phyloP scores from a whole-genome alignment of 495 filamentous ascomycete genomes.

The Acidomyces sp. region DNA sequence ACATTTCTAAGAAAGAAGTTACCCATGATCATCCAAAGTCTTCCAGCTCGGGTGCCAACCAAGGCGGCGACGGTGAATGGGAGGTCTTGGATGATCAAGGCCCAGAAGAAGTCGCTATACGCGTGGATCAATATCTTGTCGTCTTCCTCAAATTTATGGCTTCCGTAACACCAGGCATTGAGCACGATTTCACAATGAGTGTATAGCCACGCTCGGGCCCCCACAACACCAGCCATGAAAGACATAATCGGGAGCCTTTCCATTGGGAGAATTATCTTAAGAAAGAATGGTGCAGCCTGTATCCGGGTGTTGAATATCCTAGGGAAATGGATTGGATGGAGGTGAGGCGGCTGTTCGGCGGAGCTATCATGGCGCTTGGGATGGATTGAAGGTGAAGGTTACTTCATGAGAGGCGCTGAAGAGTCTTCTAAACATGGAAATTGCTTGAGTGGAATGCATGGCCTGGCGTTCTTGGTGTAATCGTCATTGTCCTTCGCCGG shows the following conservation, averaged over 20 bases:
- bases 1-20: slow-evolving; percentile 31
- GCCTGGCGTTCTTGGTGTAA: too few relatives aligned
- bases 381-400: slow-evolving; percentile 12
- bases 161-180: slow-evolving; percentile 89
- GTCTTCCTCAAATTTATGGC: slow-evolving; percentile 99
- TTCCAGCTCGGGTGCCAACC: slow-evolving; percentile 43
- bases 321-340: slow-evolving; percentile 18
- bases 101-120: slow-evolving; percentile 77
- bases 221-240: neutral
- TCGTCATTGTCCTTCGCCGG: too few relatives aligned
- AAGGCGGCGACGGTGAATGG: slow-evolving; percentile 65
- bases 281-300: slow-evolving; percentile 9
- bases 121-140: slow-evolving; percentile 94
- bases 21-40: slow-evolving; percentile 28
- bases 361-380: slow-evolving; percentile 15
- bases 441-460: too few relatives aligned
- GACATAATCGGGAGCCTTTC: too few relatives aligned
- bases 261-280: slow-evolving; percentile 5
- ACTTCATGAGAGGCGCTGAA: too few relatives aligned
- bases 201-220: slow-evolving; percentile 39
- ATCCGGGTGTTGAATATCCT: slow-evolving; percentile 13
- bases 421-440: too few relatives aligned
- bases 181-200: slow-evolving; percentile 98
- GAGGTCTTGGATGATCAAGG: slow-evolving; percentile 57
- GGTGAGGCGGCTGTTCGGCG: slow-evolving; percentile 16